Base-by-base conservation (phyloP, 371 early-diverging fungal genomes). In the Coemansia linderi region DNA sequence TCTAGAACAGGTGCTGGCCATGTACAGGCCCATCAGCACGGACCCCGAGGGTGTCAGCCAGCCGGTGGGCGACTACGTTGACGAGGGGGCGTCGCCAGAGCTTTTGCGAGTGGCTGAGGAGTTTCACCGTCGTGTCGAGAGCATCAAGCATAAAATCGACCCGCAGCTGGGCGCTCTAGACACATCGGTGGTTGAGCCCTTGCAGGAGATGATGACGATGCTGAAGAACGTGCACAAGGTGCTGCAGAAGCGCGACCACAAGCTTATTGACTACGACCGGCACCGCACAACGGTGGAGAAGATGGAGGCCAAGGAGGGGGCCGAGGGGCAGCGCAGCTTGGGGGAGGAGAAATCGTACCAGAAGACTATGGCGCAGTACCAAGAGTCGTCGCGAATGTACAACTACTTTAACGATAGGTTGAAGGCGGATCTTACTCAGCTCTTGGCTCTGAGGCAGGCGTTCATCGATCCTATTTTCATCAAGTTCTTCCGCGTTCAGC, bases 241-340 rank as follows among this genome's bases (percentile, higher is more conserved):
- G 46, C 83, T 89, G 65, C 72, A 80, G 17, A 89, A 89, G 81
- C 84, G 90, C 33, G 78, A 75, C 56, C 88, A 87, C 83, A 89
- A 89, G 75, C 83, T 86, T 36, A 69, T 89, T 31, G 90, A 89
- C 71, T 89, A 84, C 63, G 90, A 89, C 79, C 83, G 90, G 27
- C 82, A 85, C 79, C 65, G 79, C 19, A 70, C 75, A 15, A 59
- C 80, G 4, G 79, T 87, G 48, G 81, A 83, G 50, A 81, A 81
- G 71, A 62, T 64, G 24, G 81, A 81, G 65, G 79, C 80, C 48
- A 88, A 86, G 71, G 78, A 87, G 39, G 68, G 70, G 13, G 80
- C 81, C 39, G 83, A 84, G 46, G 73, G 76, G 6, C 84, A 84
- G 62, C 80, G 87, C 6, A 80, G 81, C 2, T 72, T 81, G 46